Base-by-base conservation (phyloP, 1,284 basidiomycete species). In the Pseudozyma thailandica region DNA sequence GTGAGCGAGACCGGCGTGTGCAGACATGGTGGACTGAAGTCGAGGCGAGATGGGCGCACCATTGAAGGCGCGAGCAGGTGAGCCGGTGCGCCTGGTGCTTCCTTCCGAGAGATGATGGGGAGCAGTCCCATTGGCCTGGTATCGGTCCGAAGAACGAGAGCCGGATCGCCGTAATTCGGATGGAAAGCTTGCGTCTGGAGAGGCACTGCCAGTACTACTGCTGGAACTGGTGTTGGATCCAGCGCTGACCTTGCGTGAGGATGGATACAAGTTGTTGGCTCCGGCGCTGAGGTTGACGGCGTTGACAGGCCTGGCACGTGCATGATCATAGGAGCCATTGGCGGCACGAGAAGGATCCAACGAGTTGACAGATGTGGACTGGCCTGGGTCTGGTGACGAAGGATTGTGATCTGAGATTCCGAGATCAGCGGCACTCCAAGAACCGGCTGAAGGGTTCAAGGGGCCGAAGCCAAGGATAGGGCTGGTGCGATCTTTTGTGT, bases 401-500 rank as follows among this genome's bases (percentile, higher is more conserved):
- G 33, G 6, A 9, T 50, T 38, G 8, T 58, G 51, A 20, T 60
- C 63, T 27, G 55, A 18, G 10, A 39, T 56, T 7, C 50, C 51
- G 20, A 42, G 27, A 6, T 71, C 68, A 25, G 68, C 41, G 8
- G 51, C 47, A 20, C 49, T 47, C 68, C 68, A 64, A 6, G 56
- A 42, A 27, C 52, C 50, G 23, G 61, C 69, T 12, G 56, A 41
- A 13, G 59, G 48, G 28, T 72, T 63, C 52, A 63, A 43, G 20
- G 62, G 63, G 4, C 63, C 69, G 25, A 72, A 66, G 13, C 70
- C 70, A n/a, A 73, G 37, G 13, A 68, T 73, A n/a, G 64, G 70
- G 30, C 70, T 73, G 31, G 70, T 73, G 43, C 70, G 63, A 27
- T 73, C 70, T 33, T 73, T 73, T 28, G 70, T 73, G 46, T 73